Conservation (phyloP, 805 yeast species). For the Zygoascus tannicola region DNA sequence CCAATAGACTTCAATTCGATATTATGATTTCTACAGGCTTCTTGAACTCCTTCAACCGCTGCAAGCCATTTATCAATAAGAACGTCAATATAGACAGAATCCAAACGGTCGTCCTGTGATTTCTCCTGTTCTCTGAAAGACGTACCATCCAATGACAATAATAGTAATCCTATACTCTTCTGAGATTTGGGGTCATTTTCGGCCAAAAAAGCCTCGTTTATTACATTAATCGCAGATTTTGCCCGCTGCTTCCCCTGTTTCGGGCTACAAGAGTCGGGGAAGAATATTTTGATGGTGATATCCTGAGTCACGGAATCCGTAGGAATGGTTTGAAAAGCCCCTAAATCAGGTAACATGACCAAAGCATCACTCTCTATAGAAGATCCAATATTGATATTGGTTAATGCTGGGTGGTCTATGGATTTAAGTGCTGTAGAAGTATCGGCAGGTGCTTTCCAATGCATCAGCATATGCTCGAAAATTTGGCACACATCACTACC, state of each 20-base stretch:
- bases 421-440: background rate
- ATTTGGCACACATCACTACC: conserved; percentile 1
- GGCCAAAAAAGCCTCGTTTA: background rate
- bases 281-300: background rate
- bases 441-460: conserved; percentile 3
- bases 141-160: background rate
- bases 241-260: background rate
- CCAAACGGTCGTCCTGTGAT: too few relatives aligned
- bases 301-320: background rate
- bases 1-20: background rate
- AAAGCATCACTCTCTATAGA: background rate
- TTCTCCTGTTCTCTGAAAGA: background rate
- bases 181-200: background rate
- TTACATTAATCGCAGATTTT: background rate
- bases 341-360: background rate
- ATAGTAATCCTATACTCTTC: background rate
- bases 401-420: background rate
- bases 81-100: background rate
- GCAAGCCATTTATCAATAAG: background rate
- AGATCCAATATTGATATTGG: background rate
- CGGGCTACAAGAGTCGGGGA: background rate
- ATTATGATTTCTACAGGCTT: background rate
- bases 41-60: background rate
- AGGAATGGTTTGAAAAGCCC: background rate
- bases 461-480: conserved; percentile 5